These are phyloP conservation scores for Diaporthe sp. DNA, from an alignment of 2,329 filamentous ascomycete species.

Conservation along the genomic window DNA sequence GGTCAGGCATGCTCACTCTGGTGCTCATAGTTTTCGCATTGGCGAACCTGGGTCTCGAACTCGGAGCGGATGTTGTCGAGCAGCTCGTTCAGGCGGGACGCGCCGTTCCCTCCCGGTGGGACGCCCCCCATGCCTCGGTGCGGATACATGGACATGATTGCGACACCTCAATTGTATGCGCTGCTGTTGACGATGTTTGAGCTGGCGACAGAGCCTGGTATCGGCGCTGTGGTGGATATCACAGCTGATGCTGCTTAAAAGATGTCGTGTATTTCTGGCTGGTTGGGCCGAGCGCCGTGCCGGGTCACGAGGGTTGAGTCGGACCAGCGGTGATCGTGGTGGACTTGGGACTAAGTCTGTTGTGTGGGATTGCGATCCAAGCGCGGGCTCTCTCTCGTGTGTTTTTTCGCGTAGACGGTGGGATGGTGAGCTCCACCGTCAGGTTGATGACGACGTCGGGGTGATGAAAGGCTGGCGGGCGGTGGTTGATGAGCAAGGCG, in stretches of 20 bases:
- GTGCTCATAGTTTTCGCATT: slow-evolving; percentile 89
- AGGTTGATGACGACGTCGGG: not conserved
- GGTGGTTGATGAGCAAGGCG: not conserved
- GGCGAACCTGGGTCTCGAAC: slow-evolving; percentile 86
- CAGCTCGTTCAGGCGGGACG: slow-evolving; percentile 84
- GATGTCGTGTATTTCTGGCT: not conserved
- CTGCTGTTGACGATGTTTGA: not conserved
- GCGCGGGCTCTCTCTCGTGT: not conserved
- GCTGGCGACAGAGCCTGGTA: not conserved
- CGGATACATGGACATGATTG: slow-evolving; percentile 82
- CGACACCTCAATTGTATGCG: slow-evolving; percentile 1
- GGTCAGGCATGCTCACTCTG: slow-evolving; percentile 72
- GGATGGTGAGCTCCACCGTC: slow-evolving; percentile 6
- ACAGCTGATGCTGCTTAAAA: not conserved
- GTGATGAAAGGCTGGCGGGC: not conserved
- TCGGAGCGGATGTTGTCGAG: slow-evolving; percentile 91
- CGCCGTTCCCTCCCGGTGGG: slow-evolving; percentile 61
- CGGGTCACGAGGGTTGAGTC: slow-evolving; percentile 5
- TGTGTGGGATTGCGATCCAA: slow-evolving; percentile 14
- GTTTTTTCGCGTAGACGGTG: slow-evolving; percentile 1
- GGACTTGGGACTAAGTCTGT: not conserved
- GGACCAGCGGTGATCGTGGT: slow-evolving; percentile 13
- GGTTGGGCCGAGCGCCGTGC: not conserved
- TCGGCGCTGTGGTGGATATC: not conserved
- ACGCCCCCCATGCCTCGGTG: slow-evolving; percentile 85